A percentile compares a stretch with the other conserved stretches of the same genome.
Evolutionary conservation across 352 stramenopile genomes (phyloP).

Genomic region (Thalassiosira ordinaria): DNA sequence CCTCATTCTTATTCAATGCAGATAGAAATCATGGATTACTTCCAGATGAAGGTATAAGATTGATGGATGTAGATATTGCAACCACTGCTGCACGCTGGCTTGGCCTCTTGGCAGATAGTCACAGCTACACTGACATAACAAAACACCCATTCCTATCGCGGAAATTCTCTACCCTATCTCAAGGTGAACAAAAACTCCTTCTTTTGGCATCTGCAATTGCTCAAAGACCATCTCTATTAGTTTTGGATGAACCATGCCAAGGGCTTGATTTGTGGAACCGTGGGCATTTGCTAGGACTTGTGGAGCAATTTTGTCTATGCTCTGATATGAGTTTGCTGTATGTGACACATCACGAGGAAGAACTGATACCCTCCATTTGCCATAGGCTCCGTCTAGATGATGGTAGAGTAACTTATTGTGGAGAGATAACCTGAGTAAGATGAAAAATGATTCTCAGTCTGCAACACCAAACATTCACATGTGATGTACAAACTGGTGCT

Average conservation of each 20-base stretch:
- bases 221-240: conserved; percentile 85
- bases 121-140: conserved; percentile 15
- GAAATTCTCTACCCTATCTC: conserved; percentile 87
- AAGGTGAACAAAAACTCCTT: conserved; percentile 92
- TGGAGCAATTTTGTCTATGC: conserved; percentile 86
- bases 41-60: background rate
- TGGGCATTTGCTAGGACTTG: conserved; percentile 84
- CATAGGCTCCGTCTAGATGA: conserved; percentile 88
- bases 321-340: conserved; percentile 86
- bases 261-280: conserved; percentile 90
- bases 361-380: conserved; percentile 88
- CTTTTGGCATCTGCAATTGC: conserved; percentile 89
- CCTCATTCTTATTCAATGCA: conserved; percentile 36
- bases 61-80: conserved; percentile 29
- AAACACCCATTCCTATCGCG: conserved; percentile 52
- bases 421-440: no score
- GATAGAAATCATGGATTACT: conserved; percentile 18
- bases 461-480: no score
- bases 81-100: conserved; percentile 62
- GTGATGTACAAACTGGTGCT: no score
- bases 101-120: conserved; percentile 52
- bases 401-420: conserved; percentile 42
- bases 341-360: conserved; percentile 93
- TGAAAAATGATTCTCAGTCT: no score
- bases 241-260: conserved; percentile 93